Evolutionary conservation across 495 filamentous ascomycete genomes (phyloP).

Genomic region (Evernia prunastri): DNA sequence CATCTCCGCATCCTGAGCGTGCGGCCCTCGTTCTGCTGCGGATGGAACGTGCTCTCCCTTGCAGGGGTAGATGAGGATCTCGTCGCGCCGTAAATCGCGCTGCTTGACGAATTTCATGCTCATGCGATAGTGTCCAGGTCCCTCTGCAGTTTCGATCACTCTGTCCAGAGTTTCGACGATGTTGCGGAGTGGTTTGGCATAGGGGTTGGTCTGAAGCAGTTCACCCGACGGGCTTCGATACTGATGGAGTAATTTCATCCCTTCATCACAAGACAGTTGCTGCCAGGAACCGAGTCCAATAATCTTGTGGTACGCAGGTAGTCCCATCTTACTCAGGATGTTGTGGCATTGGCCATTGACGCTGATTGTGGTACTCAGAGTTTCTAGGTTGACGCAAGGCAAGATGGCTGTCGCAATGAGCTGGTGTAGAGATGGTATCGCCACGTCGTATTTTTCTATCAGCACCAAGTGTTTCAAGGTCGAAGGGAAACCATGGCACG

Average conservation of each 20-base stretch:
- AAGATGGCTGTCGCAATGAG: background rate
- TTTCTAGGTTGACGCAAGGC: slow-evolving; percentile 1
- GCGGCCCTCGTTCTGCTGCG: background rate
- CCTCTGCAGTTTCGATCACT: background rate
- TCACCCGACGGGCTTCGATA: background rate
- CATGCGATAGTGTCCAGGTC: background rate
- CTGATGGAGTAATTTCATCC: background rate
- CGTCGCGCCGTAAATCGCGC: background rate
- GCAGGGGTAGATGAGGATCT: slow-evolving; percentile 1
- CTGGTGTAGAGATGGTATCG: background rate
- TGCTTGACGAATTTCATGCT: background rate
- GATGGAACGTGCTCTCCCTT: background rate
- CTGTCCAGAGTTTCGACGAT: background rate
- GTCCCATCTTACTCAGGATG: background rate
- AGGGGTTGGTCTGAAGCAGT: background rate
- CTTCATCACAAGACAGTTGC: background rate
- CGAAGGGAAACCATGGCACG: background rate
- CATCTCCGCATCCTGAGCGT: background rate
- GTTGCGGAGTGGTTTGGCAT: background rate
- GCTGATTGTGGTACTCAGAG: background rate
- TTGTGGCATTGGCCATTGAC: background rate
- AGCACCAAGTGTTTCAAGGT: background rate
- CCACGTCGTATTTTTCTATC: background rate
- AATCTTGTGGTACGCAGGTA: slow-evolving; percentile 2
- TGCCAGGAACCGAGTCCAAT: background rate